Evolutionary conservation across 306 rosid genomes (phyloP), one percentile per base, ranked within the genome.

Genomic region (Boehmeria nivea): DNA sequence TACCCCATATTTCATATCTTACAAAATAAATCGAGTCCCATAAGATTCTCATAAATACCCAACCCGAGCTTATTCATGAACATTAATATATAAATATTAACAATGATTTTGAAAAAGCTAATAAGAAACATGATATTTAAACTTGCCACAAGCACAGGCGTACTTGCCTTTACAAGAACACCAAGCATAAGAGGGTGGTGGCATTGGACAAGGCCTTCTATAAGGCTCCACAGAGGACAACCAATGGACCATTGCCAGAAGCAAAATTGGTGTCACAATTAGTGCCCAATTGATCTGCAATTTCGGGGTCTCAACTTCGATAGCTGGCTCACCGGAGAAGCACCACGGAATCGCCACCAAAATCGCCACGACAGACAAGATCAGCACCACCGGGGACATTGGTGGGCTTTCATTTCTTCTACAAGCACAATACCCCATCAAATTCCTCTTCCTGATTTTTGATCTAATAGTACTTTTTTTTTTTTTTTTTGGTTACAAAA

Each of bases 351-450:
- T 38, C 64, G 15, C 3, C 31, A 83, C 67, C 47, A 83, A 80
- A 45, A 72, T 2, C 37, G 74, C 47, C 37, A 72, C 71, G 65
- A 83, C 86, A 0, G 69, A 80, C 72, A 87, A 72, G 42, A 83
- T 26, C 54, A 78, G 54, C 48, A 83, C 67, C 51, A 87, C 56
- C 54, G 47, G 83, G 59, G 17, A 82, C 38, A 25, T 57, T 12
- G 6, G 2, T 21, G 73, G 58, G 57, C 66, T 75, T 3, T 77
- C 77, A 51, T 60, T 64, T 68, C 81, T 61, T 4, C 70, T 43
- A 39, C 71, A 78, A 13, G 12, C 57, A 18, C 71, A 64, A 59
- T 70, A 70, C 3, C 67, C 86, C 93, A 87, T 87, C 50, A 34
- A 37, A 58, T 26, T n/a, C n/a, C n/a, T n/a, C n/a, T n/a, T n/a